Conservation (phyloP, 306 rosid genomes). For the Calophaca sinica region DNA sequence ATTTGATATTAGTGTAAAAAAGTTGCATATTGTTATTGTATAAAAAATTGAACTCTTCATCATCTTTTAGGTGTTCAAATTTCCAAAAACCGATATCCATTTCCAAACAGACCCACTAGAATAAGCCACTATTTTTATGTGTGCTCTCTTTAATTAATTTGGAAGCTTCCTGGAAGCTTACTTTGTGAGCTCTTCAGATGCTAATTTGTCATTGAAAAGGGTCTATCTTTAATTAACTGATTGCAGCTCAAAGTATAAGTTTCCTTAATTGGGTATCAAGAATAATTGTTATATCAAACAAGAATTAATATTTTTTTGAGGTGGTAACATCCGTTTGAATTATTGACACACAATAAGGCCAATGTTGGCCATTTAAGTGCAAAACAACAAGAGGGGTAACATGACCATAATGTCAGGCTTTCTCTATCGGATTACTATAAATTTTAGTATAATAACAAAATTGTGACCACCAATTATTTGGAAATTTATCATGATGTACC, state of each 20-base stretch:
- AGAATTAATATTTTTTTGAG: neutral
- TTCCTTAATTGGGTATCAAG: conserved; percentile 22
- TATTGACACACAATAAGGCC: neutral
- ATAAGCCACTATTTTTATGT: neutral
- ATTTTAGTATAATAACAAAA: neutral
- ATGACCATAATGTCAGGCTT: neutral
- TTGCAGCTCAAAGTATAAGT: conserved; percentile 6
- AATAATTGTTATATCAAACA: conserved; percentile 15
- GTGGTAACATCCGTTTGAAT: conserved; percentile 4
- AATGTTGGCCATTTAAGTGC: conserved; percentile 1
- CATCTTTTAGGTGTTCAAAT: neutral
- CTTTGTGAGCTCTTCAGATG: neutral
- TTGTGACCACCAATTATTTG: neutral
- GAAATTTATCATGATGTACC: neutral
- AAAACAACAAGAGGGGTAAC: neutral
- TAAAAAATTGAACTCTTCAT: neutral
- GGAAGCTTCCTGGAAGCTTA: neutral
- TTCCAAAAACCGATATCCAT: neutral
- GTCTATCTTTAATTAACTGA: neutral
- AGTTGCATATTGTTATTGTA: neutral
- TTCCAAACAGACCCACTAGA: too few species aligned
- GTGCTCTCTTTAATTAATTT: conserved; percentile 1
- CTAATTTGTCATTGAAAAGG: neutral
- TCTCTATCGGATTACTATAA: too few species aligned
- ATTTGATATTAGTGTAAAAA: neutral